Base-by-base conservation (phyloP, 805 yeast genomes). In the Kodamaea laetipori region DNA sequence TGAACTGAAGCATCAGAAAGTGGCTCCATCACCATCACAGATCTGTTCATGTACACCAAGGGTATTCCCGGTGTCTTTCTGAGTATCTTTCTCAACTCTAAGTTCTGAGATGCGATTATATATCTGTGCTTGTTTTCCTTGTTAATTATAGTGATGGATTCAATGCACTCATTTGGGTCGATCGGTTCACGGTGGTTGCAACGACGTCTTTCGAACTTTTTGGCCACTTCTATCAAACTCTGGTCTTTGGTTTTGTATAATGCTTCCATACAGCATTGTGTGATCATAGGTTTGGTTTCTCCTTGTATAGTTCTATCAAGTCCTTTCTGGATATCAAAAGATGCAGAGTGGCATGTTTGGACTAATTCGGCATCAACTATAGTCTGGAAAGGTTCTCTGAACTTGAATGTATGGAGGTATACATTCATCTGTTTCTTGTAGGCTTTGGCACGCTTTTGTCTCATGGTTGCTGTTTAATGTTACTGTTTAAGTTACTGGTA, bases 1-100 rank as follows among this genome's bases (percentile, higher is more conserved):
- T 53, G 55, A 11, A 59, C 52, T 33, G 92, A 84, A 5, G 87
- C 86, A 28, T 76, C 77, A 41, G 96, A 86, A 52, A 90, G 68
- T 6, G 97, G 97, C 64, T 94, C 99, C 94, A 94, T 81, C 19
- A 94, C 82, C 92, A 94, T 87, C 12, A 94, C 99, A 1, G 96
- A 81, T 48, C 97, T 75, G 57, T 86, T 83, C 80, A 94, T 81
- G 61, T 86, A 90, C 7, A 92, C 70, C 51, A 94, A 64, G 1
- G 99, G 99, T 1, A 89, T 85, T 9, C 97, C 99, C 0, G 99
- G 95, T 8, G 90, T 72, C 23, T 71, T 71, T 52, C 98, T 76
- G 48, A 94, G 70, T 37, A 71, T 69, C 44, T 79, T 77, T 53
- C 99, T 77, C 41, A 90, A 69, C 19, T 77, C 74, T 17, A 79